Evolutionary conservation across 2,329 filamentous ascomycete species (phyloP), one percentile per base, ranked within the genome.

Genomic region (Claviceps sp.): DNA sequence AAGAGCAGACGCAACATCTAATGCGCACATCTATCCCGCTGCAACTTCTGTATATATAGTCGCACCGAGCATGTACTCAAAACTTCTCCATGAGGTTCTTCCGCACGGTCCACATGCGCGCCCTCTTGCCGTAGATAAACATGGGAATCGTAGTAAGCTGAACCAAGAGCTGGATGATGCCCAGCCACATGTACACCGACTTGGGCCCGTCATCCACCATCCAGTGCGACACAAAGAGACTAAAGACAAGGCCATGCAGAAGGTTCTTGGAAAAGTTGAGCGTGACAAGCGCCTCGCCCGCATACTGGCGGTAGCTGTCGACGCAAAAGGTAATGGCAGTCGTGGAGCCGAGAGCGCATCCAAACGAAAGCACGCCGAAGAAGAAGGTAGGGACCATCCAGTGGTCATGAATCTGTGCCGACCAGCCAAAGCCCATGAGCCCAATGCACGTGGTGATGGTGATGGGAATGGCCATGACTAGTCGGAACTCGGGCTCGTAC

Each of bases 371-470:
- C 47, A 96, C 67, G 6, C 91, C 91, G 58, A 97, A 96, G 70
- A 97, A 96, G 4, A 95, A 65, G 0, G 91, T 96, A 0, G 93
- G 93, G 0, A 95, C 87, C 50, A 95, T 94, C 87, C 87, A 97
- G 22, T 77, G 73, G 61, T 96, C 81, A 24, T 74, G 74, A 52
- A 83, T 76, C 56, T 88, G 67, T 0, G 85, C 88, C 9, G 85
- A 89, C 93, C 91, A 97, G n/a, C 91, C 91, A 62, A 93, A 97
- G 2, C 89, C 91, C 82, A 96, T 95, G 16, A 97, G 77, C 0
- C 93, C 93, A 36, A 91, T 81, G 1, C 83, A 81, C 0, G 90
- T 96, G 3, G 82, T 81, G 51, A 96, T 61, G 1, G 84, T 73
- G 36, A 96, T 83, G 0, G 90, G 91, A 3, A 84, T 68, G 0